Evolutionary conservation across 2,329 filamentous ascomycete species (phyloP).

Genomic region (Aphanocladium album): DNA sequence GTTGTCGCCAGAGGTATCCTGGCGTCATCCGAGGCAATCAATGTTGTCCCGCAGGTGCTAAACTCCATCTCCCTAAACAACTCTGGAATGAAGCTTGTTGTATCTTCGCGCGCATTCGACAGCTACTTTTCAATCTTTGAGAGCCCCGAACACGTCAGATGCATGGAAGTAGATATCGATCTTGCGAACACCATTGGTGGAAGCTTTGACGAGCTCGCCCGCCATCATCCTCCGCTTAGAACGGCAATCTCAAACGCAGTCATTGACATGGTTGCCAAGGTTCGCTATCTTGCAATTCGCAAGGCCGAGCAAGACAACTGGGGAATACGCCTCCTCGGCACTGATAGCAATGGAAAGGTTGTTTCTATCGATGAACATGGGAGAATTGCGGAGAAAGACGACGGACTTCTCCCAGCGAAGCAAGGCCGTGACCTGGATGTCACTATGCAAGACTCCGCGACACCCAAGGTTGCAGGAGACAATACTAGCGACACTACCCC

Average conservation of each 20-base stretch:
- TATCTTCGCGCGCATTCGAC: conserved; percentile 73
- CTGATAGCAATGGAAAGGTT: conserved; percentile 52
- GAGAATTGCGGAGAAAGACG: conserved; percentile 24
- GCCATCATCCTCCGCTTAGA: conserved; percentile 84
- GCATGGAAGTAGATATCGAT: conserved; percentile 67
- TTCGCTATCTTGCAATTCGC: conserved; percentile 66
- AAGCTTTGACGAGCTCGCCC: conserved; percentile 88
- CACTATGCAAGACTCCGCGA: conserved; percentile 57
- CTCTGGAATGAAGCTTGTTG: conserved; percentile 80
- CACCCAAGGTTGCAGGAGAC: neutral
- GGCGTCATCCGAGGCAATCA: conserved; percentile 83
- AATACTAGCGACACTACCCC: conserved; percentile 14
- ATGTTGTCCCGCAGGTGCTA: conserved; percentile 78
- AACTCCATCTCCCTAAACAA: conserved; percentile 92
- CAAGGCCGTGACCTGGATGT: conserved; percentile 47
- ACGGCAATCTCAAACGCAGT: conserved; percentile 78
- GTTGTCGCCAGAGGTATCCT: conserved; percentile 67
- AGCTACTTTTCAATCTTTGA: conserved; percentile 96
- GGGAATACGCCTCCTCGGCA: conserved; percentile 73
- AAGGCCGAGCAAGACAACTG: conserved; percentile 65
- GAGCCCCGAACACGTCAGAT: conserved; percentile 80
- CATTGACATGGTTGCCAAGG: conserved; percentile 79
- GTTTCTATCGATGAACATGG: conserved; percentile 48
- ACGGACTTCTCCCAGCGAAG: conserved; percentile 35
- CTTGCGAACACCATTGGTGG: conserved; percentile 71